Percentiles rank a stretch among this genome's conserved stretches.
Evolutionary conservation across 257 asterid species (phyloP).

Genomic region (Sherardia arvensis): DNA sequence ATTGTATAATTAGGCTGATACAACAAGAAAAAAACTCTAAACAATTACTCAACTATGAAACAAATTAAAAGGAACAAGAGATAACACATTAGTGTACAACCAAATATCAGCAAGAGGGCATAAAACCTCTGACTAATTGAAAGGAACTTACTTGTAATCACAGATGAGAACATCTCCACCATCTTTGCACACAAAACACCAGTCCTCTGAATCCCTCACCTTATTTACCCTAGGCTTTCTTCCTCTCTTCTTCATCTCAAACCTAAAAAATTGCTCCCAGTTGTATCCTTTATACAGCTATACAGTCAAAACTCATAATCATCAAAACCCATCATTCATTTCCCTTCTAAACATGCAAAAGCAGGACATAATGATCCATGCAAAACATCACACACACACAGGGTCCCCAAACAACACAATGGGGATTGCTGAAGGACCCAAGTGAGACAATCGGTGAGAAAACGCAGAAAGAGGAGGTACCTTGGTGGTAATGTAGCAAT

Average conservation of each 20-base stretch:
- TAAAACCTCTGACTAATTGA: background rate
- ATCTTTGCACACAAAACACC: constrained; percentile 81
- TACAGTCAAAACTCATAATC: background rate
- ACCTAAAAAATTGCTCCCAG: background rate
- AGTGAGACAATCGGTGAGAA: background rate
- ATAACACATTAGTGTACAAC: background rate
- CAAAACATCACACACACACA: background rate
- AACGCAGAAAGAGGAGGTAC: background rate
- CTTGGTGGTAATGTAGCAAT: background rate
- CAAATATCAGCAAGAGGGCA: background rate
- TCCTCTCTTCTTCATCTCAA: constrained; percentile 33
- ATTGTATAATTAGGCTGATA: background rate
- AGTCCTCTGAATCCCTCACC: constrained; percentile 38
- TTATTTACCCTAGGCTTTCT: constrained; percentile 32
- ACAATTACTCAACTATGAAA: background rate
- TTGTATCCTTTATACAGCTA: background rate
- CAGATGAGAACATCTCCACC: constrained; percentile 66
- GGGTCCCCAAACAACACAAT: background rate
- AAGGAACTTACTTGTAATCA: constrained; percentile 41
- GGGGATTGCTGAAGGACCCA: background rate
- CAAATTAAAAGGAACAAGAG: background rate
- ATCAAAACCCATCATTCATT: background rate
- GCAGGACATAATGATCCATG: background rate
- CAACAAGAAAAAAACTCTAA: background rate
- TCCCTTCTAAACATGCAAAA: background rate